Evolutionary conservation across 2,329 filamentous ascomycete genomes (phyloP).

Genomic region (Aspergillus eucalypticola): DNA sequence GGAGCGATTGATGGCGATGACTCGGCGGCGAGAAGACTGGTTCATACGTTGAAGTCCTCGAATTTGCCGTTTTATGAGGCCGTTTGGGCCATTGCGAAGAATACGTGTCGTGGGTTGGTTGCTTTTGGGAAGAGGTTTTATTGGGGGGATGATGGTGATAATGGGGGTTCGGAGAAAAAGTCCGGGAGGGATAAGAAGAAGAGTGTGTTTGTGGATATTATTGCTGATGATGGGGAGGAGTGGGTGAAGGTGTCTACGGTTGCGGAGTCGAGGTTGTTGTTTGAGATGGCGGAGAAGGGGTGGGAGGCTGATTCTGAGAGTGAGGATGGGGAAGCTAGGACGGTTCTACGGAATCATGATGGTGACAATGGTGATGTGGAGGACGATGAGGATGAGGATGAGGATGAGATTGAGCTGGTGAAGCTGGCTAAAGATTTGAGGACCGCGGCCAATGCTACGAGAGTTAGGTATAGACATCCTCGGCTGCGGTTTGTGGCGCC

Average conservation of each 20-base stretch:
- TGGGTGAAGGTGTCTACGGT: constrained; percentile 71
- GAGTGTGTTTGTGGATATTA: constrained; percentile 63
- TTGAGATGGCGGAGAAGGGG: constrained; percentile 68
- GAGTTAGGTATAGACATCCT: constrained; percentile 62
- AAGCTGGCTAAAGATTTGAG: constrained; percentile 61
- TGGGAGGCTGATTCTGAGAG: constrained; percentile 57
- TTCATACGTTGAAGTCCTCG: constrained; percentile 63
- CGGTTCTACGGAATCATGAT: constrained; percentile 31
- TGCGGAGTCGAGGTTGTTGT: constrained; percentile 63
- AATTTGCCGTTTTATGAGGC: constrained; percentile 67
- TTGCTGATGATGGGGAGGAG: constrained; percentile 61
- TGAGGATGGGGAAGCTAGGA: constrained; percentile 36
- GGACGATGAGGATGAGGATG: constrained; percentile 42
- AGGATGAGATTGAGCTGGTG: constrained; percentile 61
- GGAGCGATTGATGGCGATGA: constrained; percentile 16
- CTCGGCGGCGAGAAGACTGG: constrained; percentile 33
- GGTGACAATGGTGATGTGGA: constrained; percentile 33
- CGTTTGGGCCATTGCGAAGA: constrained; percentile 64
- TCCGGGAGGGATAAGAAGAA: constrained; percentile 47
- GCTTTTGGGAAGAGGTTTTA: constrained; percentile 61
- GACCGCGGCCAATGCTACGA: constrained; percentile 57
- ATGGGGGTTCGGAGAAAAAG: constrained; percentile 26
- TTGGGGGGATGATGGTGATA: constrained; percentile 35
- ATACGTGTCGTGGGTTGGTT: constrained; percentile 53
- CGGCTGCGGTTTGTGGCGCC: constrained; percentile 62